Evolutionary conservation across 192 early-diverging fungal species (phyloP), one percentile per base, ranked within the genome.

Genomic region (Cladochytrium replicatum): DNA sequence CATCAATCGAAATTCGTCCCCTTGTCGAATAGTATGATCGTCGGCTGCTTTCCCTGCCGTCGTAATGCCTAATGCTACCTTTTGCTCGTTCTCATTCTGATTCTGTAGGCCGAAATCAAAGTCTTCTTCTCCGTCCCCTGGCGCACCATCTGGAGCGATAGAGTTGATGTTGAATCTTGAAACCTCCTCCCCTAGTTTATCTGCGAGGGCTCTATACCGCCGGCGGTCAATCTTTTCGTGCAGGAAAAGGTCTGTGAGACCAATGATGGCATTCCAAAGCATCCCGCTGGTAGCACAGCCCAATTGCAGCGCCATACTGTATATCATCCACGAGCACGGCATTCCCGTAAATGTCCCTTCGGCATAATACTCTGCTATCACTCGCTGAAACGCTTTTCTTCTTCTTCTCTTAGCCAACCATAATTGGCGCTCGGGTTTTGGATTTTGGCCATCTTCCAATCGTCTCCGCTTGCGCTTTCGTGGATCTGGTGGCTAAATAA

Each of bases 201-300:
- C 60, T 3, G 86, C 75, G 2, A 77, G 67, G 1, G 66, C 59
- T 26, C 71, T 50, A 63, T 94, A 93, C n/a, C 72, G 75, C 7
- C 65, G 45, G 15, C 71, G 71, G 46, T 77, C 73, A 32, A 90
- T 84, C 6, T 75, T 74, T 46, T 89, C 85, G 55, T 80, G 64
- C 15, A 86, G 34, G 38, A 79, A 87, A 61, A 91, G 87, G 31
- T 84, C 75, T 17, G 88, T 85, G 8, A 89, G 57, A 2, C 86
- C 87, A 4, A 87, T 67, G 7, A 93, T 87, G 0, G 93, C 84
- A 19, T 73, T 89, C 92, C 92, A 96, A 22, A 91, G 61, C 9
- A 85, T 60, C 27, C 91, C 85, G 8, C 69, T 69, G 13, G 74
- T 78, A 0, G 81, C 72, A 4, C 81, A 68, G 21, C 79, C 82